phyloP scores from a whole-genome alignment of 345 rosid species.

The Populus davidiana region DNA sequence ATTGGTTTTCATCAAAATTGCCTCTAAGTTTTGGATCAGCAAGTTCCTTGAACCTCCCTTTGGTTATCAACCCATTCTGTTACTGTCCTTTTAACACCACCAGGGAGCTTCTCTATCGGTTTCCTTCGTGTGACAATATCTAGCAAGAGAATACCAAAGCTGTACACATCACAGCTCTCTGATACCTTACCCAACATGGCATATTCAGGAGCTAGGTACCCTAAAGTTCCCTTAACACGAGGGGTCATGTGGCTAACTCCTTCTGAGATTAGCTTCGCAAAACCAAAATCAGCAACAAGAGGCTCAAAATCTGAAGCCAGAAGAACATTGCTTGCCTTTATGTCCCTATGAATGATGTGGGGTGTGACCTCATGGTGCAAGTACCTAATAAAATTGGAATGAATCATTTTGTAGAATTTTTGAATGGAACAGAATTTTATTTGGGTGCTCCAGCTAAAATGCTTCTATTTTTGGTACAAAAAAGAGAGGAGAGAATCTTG shows the following conservation, averaged over 20 bases:
- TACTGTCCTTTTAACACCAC: too few relatives aligned
- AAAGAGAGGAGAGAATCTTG: too few relatives aligned
- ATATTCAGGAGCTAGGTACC: constrained; percentile 84
- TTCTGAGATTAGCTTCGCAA: constrained; percentile 76
- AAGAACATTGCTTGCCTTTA: constrained; percentile 50
- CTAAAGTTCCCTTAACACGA: constrained; percentile 68
- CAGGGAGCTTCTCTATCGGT: too few relatives aligned
- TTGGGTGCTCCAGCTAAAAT: too few relatives aligned
- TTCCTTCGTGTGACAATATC: too few relatives aligned
- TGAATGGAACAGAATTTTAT: background rate
- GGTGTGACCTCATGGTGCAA: constrained; percentile 66
- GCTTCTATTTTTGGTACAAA: too few relatives aligned
- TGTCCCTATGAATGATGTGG: constrained; percentile 44
- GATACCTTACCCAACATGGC: constrained; percentile 85
- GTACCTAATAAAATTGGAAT: background rate
- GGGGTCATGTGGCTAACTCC: constrained; percentile 73
- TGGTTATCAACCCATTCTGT: too few relatives aligned
- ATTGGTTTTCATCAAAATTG: constrained; percentile 56
- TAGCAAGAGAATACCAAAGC: constrained; percentile 81
- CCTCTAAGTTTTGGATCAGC: constrained; percentile 68
- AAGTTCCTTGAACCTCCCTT: constrained; percentile 57
- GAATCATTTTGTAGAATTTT: background rate
- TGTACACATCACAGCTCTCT: constrained; percentile 78
- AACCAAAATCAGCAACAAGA: constrained; percentile 85
- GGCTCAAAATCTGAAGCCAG: constrained; percentile 75